Percentiles rank a stretch among this genome's conserved stretches.
phyloP scores from a whole-genome alignment of 805 yeast species.

The Wickerhamomyces silvicola region DNA sequence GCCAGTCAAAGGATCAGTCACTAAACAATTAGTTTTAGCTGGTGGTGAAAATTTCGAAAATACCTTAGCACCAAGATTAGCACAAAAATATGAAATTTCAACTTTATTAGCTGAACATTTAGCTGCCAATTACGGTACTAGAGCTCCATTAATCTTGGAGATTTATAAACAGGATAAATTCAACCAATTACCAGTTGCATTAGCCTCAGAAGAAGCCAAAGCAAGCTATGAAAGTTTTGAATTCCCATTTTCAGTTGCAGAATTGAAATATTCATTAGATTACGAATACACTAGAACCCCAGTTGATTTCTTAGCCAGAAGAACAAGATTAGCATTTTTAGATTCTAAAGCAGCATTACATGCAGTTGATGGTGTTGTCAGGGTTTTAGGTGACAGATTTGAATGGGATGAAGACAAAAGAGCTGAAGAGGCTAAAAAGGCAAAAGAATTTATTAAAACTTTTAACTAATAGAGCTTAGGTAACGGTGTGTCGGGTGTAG shows the following conservation, averaged over 20 bases:
- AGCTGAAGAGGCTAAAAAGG: slow-evolving; percentile 43
- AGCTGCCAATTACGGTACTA: slow-evolving; percentile 81
- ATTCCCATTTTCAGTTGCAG: slow-evolving; percentile 88
- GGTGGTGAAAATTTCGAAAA: slow-evolving; percentile 81
- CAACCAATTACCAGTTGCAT: slow-evolving; percentile 61
- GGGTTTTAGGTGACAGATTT: slow-evolving; percentile 74
- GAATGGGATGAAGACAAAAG: slow-evolving; percentile 63
- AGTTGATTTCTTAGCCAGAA: slow-evolving; percentile 83
- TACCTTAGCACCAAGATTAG: slow-evolving; percentile 69
- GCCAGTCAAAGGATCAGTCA: slow-evolving; percentile 33
- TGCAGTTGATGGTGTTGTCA: slow-evolving; percentile 80
- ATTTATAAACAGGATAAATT: slow-evolving; percentile 39
- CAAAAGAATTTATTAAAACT: slow-evolving; percentile 53
- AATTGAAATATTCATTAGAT: slow-evolving; percentile 71
- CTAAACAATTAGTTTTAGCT: slow-evolving; percentile 45
- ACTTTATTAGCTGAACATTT: slow-evolving; percentile 74
- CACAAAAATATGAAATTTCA: slow-evolving; percentile 71
- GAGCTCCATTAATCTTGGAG: slow-evolving; percentile 75
- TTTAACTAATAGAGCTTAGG: slow-evolving; percentile 13
- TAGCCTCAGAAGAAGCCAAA: slow-evolving; percentile 35
- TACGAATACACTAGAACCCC: slow-evolving; percentile 88
- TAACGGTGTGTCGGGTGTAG: background rate
- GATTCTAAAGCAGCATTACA: slow-evolving; percentile 77
- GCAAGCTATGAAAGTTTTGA: slow-evolving; percentile 47
- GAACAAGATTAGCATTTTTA: slow-evolving; percentile 88